A percentile compares a stretch with the other conserved stretches of the same genome.
Conservation (phyloP, 768 basidiomycete species). For the Serendipita indica region DNA sequence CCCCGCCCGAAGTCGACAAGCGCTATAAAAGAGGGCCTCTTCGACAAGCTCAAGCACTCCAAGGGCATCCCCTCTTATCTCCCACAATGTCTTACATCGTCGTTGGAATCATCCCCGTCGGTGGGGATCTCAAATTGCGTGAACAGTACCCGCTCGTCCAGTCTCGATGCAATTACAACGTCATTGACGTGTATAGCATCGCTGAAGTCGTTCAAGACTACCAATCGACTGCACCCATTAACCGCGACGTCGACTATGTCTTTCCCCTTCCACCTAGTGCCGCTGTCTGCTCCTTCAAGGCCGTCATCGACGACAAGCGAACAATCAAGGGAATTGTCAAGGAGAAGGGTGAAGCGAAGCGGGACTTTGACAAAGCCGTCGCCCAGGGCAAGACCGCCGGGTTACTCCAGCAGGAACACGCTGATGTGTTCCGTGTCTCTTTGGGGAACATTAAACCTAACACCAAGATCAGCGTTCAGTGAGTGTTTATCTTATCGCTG, state of each 20-base stretch:
- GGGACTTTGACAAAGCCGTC: conserved; percentile 13
- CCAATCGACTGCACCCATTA: neutral
- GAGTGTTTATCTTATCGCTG: neutral
- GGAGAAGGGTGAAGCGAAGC: conserved; percentile 14
- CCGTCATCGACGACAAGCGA: conserved; percentile 31
- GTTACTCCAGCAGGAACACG: conserved; percentile 13
- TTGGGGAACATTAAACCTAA: conserved; percentile 9
- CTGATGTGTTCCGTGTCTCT: conserved; percentile 11
- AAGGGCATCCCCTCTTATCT: too few species aligned
- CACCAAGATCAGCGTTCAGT: conserved; percentile 11
- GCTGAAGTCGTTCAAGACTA: conserved; percentile 9
- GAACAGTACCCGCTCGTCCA: conserved; percentile 1
- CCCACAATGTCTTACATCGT: neutral
- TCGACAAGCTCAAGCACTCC: too few species aligned
- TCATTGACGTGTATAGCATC: neutral
- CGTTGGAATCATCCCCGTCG: conserved; percentile 1
- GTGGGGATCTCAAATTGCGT: neutral
- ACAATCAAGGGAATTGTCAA: conserved; percentile 27
- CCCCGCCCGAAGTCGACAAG: too few species aligned
- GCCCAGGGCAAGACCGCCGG: conserved; percentile 13
- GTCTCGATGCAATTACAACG: neutral
- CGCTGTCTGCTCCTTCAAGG: conserved; percentile 40
- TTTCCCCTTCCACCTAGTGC: conserved; percentile 45
- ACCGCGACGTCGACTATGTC: conserved; percentile 26
- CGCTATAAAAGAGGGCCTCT: too few species aligned